phyloP scores from a whole-genome alignment of 441 rosid species.

The Metrosideros polymorpha region DNA sequence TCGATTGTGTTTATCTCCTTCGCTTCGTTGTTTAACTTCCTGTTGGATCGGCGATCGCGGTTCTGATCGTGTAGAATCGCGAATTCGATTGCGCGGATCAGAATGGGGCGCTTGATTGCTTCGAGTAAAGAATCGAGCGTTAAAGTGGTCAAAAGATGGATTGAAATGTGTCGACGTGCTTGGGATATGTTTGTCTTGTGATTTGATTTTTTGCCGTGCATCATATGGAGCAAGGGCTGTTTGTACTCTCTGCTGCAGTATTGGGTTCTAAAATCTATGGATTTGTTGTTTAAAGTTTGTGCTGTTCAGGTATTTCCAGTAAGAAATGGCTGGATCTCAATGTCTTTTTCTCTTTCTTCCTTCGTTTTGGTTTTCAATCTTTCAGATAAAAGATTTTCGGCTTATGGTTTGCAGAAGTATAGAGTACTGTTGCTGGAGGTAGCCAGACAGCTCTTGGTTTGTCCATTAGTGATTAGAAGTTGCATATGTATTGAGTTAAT shows the following conservation, averaged over 20 bases:
- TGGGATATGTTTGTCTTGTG: neutral
- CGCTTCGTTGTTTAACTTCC: neutral
- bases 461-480: neutral
- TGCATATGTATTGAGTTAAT: neutral
- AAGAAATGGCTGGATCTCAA: neutral
- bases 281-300: neutral
- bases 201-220: neutral
- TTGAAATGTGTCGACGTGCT: neutral
- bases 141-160: neutral
- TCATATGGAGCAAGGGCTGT: neutral
- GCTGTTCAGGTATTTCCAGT: neutral
- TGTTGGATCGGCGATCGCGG: neutral
- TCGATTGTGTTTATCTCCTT: neutral
- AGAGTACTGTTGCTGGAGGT: neutral
- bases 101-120: neutral
- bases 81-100: neutral
- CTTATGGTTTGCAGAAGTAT: neutral
- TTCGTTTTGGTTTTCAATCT: neutral
- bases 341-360: neutral
- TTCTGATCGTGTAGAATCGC: neutral
- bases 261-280: neutral
- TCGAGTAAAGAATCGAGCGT: neutral
- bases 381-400: neutral
- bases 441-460: neutral
- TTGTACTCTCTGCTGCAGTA: neutral